These are phyloP conservation scores for Malus hybrid DNA, from an alignment of 331 rosid species.

Conservation along the genomic window DNA sequence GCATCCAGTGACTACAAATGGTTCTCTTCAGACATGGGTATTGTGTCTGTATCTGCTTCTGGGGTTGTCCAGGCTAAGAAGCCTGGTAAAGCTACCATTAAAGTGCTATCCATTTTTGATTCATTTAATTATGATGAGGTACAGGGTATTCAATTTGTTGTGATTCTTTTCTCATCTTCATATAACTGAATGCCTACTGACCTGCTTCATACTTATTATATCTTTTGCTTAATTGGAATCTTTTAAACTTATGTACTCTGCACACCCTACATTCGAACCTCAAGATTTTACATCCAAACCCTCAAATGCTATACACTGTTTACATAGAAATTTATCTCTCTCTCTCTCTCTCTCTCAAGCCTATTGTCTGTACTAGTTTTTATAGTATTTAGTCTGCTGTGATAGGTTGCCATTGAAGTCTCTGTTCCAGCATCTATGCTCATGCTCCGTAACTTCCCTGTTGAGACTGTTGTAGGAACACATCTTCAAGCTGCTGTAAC, in stretches of 20 bases:
- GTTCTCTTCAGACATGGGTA: constrained; percentile 69
- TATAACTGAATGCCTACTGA: neutral
- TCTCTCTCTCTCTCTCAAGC: neutral
- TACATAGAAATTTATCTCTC: neutral
- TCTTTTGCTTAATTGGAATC: neutral
- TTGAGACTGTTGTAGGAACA: constrained; percentile 88
- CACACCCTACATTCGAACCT: neutral
- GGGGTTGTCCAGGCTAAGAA: constrained; percentile 84
- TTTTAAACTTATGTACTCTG: neutral
- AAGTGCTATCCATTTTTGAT: constrained; percentile 65
- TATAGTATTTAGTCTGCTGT: neutral
- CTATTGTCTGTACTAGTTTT: neutral
- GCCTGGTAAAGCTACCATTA: constrained; percentile 84
- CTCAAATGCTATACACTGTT: neutral
- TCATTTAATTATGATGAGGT: constrained; percentile 84
- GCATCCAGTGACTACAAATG: constrained; percentile 69
- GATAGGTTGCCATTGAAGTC: constrained; percentile 76
- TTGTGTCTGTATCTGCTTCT: constrained; percentile 61
- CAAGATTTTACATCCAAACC: neutral
- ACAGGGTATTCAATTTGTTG: constrained; percentile 12
- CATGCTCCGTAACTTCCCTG: constrained; percentile 72
- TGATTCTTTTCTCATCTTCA: neutral
- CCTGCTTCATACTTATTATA: neutral
- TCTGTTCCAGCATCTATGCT: constrained; percentile 67
- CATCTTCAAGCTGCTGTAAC: constrained; percentile 84